These are phyloP conservation scores for Phellopilus nigrolimitatus DNA, from an alignment of 1,284 basidiomycete species.

Conservation along the genomic window DNA sequence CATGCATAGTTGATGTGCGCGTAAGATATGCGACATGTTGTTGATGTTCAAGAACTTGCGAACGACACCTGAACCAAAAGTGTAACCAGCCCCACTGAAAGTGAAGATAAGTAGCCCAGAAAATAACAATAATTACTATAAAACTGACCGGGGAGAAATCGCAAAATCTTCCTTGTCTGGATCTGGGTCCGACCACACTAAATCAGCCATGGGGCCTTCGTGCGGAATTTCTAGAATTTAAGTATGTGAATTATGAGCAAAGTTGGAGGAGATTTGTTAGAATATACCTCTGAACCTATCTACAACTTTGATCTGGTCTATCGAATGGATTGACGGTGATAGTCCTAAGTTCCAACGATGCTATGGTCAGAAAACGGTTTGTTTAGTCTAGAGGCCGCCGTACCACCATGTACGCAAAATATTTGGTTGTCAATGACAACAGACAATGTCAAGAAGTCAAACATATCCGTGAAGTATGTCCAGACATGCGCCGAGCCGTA, in stretches of 20 bases:
- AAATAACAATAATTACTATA: too few species aligned
- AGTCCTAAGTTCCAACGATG: conserved; percentile 53
- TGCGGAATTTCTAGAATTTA: conserved; percentile 87
- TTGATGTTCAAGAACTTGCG: conserved; percentile 95
- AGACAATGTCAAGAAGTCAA: conserved; percentile 96
- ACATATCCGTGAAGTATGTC: conserved; percentile 99
- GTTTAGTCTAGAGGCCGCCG: conserved; percentile 10
- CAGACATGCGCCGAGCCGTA: conserved; percentile 96
- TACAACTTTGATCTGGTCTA: conserved; percentile 99
- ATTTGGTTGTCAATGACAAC: conserved; percentile 99
- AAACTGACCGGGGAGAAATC: conserved; percentile 88
- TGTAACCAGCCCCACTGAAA: conserved; percentile 93
- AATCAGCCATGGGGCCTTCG: conserved; percentile 99
- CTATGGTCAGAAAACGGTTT: conserved; percentile 14
- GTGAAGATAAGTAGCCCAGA: conserved; percentile 18
- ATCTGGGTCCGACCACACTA: conserved; percentile 99
- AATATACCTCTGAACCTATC: conserved; percentile 89
- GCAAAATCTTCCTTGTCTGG: conserved; percentile 99
- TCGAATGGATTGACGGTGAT: conserved; percentile 96
- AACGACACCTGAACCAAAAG: conserved; percentile 98
- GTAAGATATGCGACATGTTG: conserved; percentile 94
- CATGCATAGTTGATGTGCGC: conserved; percentile 99
- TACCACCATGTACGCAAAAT: conserved; percentile 98
- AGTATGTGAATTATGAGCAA: conserved; percentile 11
- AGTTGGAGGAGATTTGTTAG: conserved; percentile 12